Evolutionary conservation across 2,329 filamentous ascomycete species (phyloP).

Genomic region (Taxawa tesnikishii): DNA sequence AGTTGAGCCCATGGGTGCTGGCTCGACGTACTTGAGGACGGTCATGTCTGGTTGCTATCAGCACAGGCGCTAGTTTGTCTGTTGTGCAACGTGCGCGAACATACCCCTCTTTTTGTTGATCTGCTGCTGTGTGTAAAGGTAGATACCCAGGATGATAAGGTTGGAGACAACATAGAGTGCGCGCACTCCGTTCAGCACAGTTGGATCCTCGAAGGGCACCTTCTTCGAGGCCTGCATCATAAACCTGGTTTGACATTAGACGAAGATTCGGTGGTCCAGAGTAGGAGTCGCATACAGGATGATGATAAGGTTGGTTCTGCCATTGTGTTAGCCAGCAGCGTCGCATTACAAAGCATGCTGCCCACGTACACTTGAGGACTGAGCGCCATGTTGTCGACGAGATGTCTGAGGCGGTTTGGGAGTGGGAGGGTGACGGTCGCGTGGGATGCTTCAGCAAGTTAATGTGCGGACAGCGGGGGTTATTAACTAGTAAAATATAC

Average conservation of each 20-base stretch:
- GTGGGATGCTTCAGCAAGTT: too few relatives aligned
- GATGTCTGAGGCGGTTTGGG: too few relatives aligned
- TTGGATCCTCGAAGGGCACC: conserved; percentile 85
- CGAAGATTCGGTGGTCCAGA: neutral
- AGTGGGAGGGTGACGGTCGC: too few relatives aligned
- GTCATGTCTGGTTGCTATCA: conserved; percentile 59
- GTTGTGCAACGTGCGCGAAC: conserved; percentile 15
- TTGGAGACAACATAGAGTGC: conserved; percentile 58
- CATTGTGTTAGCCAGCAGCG: conserved; percentile 15
- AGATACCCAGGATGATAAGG: conserved; percentile 71
- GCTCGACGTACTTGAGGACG: conserved; percentile 97
- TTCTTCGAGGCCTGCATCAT: conserved; percentile 99
- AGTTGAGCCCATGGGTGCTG: conserved; percentile 78
- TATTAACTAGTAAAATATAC: too few relatives aligned
- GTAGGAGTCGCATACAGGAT: conserved; percentile 44
- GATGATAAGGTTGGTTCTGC: conserved; percentile 83
- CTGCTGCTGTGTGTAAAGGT: conserved; percentile 70
- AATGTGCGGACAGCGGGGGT: too few relatives aligned
- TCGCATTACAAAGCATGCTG: neutral
- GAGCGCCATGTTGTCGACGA: conserved; percentile 7
- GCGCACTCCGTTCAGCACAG: conserved; percentile 52
- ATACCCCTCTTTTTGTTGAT: conserved; percentile 97
- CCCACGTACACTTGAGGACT: conserved; percentile 13
- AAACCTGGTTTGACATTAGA: conserved; percentile 28
- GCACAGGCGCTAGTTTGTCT: conserved; percentile 1